A percentile compares a stretch with the other conserved stretches of the same genome.
Conservation (phyloP, 108 stramenopile species). For the Cyclotella choctawhatcheeana region DNA sequence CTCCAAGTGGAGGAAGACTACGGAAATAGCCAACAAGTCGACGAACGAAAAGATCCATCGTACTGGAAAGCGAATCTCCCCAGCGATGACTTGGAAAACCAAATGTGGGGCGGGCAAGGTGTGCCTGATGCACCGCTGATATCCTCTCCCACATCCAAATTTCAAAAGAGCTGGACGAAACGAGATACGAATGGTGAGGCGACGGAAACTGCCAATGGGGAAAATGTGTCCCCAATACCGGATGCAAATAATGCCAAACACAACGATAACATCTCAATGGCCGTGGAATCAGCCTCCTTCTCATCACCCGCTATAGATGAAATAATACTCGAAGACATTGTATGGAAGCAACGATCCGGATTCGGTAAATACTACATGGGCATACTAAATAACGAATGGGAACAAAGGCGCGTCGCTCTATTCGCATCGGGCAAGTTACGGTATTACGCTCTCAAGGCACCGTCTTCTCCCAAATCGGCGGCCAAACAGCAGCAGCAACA, state of each 20-base stretch:
- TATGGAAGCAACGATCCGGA: conserved; percentile 53
- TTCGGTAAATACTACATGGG: conserved; percentile 48
- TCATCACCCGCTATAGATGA: no score
- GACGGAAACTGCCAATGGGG: background rate
- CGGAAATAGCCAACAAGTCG: background rate
- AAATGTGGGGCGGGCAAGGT: conserved; percentile 36
- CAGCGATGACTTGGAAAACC: conserved; percentile 26
- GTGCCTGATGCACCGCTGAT: conserved; percentile 13
- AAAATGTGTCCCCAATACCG: background rate
- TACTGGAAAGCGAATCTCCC: conserved; percentile 30
- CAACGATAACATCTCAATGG: background rate
- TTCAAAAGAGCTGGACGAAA: conserved; percentile 25
- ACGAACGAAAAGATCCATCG: conserved; percentile 3
- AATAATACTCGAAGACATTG: conserved; percentile 52
- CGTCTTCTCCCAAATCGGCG: conserved; percentile 11
- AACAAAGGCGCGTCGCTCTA: conserved; percentile 43
- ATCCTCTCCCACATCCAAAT: conserved; percentile 5
- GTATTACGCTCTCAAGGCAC: conserved; percentile 33
- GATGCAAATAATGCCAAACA: background rate
- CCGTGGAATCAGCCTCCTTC: background rate
- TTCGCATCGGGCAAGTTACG: conserved; percentile 39
- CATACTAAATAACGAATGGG: conserved; percentile 45
- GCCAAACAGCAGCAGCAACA: background rate
- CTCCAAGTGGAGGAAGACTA: conserved; percentile 12
- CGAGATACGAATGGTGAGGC: background rate